phyloP scores from a whole-genome alignment of 768 basidiomycete genomes.

The Scleroderma bovista region DNA sequence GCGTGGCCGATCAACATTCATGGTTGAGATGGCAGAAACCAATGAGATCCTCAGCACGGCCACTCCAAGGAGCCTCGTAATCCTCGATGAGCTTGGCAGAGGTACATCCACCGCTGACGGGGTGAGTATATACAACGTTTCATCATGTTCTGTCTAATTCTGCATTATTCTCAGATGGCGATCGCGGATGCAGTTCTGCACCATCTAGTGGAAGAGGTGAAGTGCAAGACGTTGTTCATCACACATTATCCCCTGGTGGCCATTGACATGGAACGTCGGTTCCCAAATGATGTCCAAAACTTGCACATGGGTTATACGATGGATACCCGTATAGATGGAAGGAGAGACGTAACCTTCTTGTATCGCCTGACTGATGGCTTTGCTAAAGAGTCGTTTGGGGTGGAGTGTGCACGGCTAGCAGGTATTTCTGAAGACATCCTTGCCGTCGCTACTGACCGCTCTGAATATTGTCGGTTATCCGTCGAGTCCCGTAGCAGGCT shows the following conservation, averaged over 20 bases:
- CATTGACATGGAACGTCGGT: conserved; percentile 53
- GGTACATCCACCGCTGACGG: conserved; percentile 95
- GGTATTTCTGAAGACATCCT: conserved; percentile 72
- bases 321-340: conserved; percentile 63
- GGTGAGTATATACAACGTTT: conserved; percentile 26
- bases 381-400: conserved; percentile 81
- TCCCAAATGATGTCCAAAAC: conserved; percentile 61
- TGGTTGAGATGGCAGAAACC: conserved; percentile 96
- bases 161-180: conserved; percentile 55
- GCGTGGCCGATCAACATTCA: conserved; percentile 87
- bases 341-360: conserved; percentile 79
- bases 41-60: conserved; percentile 80
- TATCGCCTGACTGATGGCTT: conserved; percentile 72
- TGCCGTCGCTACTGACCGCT: conserved; percentile 48
- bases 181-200: conserved; percentile 80
- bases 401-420: conserved; percentile 89
- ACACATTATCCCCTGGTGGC: conserved; percentile 92
- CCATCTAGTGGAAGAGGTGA: conserved; percentile 52
- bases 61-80: conserved; percentile 72
- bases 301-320: conserved; percentile 84
- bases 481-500: conserved; percentile 45
- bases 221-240: conserved; percentile 83
- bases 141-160: conserved; percentile 3
- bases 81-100: conserved; percentile 85
- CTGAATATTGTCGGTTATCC: conserved; percentile 48